Evolutionary conservation across 805 yeast genomes (phyloP).

Genomic region (Sporopachydermia lactativora): DNA sequence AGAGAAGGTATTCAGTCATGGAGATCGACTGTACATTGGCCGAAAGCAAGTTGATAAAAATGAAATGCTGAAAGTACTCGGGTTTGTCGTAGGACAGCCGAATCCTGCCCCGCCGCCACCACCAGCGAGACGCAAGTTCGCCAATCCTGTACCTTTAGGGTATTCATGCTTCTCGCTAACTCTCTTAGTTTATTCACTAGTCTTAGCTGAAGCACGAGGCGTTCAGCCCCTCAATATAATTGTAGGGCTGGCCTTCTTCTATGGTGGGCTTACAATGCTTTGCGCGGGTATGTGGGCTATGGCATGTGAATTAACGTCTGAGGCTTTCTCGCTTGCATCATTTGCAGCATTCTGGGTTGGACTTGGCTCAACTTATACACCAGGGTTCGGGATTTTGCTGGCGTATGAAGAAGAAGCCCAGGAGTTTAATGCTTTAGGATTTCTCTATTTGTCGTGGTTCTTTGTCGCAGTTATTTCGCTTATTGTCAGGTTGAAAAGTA

Average conservation of each 20-base stretch:
- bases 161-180: slow-evolving; percentile 57
- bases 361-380: neutral
- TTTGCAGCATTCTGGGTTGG: slow-evolving; percentile 45
- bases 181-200: slow-evolving; percentile 41
- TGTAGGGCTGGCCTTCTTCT: slow-evolving; percentile 46
- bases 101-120: neutral
- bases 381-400: neutral
- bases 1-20: neutral
- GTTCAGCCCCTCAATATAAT: slow-evolving; percentile 38
- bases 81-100: neutral
- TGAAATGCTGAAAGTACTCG: neutral
- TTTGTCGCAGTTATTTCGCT: neutral
- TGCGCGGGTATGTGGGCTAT: slow-evolving; percentile 61
- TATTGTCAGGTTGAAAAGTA: neutral
- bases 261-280: slow-evolving; percentile 48
- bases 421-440: slow-evolving; percentile 1
- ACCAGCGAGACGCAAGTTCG: slow-evolving; percentile 30
- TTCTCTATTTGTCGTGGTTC: slow-evolving; percentile 1
- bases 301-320: slow-evolving; percentile 50
- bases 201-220: slow-evolving; percentile 45
- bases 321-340: slow-evolving; percentile 32
- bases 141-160: slow-evolving; percentile 69
- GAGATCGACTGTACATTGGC: neutral
- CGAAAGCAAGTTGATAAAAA: neutral
- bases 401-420: neutral